Conservation (phyloP, 208 protist species). For the Borovskyia barvae region DNA sequence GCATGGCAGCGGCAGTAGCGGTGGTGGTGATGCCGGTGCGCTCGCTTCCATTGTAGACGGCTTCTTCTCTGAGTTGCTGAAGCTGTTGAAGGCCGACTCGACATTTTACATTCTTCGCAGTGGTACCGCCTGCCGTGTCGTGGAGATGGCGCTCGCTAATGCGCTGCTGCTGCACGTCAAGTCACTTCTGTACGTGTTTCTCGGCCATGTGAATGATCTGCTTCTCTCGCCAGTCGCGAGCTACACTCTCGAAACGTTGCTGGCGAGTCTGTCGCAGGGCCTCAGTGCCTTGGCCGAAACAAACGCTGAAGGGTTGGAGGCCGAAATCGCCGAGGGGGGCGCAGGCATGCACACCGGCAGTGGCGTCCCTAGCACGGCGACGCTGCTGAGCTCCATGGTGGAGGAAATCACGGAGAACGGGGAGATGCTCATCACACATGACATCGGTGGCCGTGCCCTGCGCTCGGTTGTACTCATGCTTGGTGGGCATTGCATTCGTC, state of each 20-base stretch:
- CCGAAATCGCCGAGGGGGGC: conserved; percentile 64
- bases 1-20: conserved; percentile 40
- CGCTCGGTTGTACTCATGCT: conserved; percentile 81
- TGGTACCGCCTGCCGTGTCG: conserved; percentile 74
- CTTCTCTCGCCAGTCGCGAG: conserved; percentile 81
- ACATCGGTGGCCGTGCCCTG: conserved; percentile 69
- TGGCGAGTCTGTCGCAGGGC: conserved; percentile 61
- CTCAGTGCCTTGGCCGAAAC: conserved; percentile 54
- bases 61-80: conserved; percentile 88
- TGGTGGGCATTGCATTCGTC: conserved; percentile 67
- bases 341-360: conserved; percentile 71
- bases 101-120: conserved; percentile 79
- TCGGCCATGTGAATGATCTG: conserved; percentile 70
- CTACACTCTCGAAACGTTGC: conserved; percentile 78
- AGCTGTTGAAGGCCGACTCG: conserved; percentile 71
- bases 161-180: conserved; percentile 82
- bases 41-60: conserved; percentile 78
- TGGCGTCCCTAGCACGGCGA: conserved; percentile 77
- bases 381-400: conserved; percentile 55
- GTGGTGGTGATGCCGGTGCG: conserved; percentile 47
- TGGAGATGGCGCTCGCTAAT: conserved; percentile 76
- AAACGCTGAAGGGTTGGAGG: conserved; percentile 32
- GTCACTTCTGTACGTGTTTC: conserved; percentile 79
- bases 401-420: conserved; percentile 73
- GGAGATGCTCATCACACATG: conserved; percentile 69